phyloP scores from a whole-genome alignment of 306 rosid species.

The Cucumis hystrix region DNA sequence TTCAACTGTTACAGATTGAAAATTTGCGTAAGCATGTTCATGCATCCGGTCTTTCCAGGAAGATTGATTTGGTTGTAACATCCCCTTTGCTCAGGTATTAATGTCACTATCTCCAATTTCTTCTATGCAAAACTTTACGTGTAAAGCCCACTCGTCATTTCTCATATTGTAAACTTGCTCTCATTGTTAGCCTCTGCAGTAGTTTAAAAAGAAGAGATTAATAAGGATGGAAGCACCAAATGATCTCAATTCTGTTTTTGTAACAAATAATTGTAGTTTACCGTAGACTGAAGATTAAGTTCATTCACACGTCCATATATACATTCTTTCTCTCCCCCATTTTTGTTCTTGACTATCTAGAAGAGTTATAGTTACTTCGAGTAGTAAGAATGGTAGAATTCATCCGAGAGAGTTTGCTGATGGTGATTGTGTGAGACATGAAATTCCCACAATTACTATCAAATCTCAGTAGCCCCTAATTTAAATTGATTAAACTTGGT shows the following conservation, averaged over 20 bases:
- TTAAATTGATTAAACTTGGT: neutral
- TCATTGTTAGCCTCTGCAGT: neutral
- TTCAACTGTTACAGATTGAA: conserved; percentile 25
- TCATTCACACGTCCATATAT: neutral
- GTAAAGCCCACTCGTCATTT: neutral
- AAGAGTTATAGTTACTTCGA: neutral
- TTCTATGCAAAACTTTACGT: neutral
- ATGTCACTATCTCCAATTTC: neutral
- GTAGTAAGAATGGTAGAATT: neutral
- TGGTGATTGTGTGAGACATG: neutral
- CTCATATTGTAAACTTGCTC: neutral
- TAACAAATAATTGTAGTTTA: neutral
- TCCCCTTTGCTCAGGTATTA: conserved; percentile 38
- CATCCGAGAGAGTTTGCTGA: neutral
- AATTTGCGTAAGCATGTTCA: conserved; percentile 40
- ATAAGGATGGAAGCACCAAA: neutral
- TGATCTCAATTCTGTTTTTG: neutral
- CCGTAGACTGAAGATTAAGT: neutral
- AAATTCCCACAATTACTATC: neutral
- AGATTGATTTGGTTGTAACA: conserved; percentile 31
- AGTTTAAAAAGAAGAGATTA: neutral
- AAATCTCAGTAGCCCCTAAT: neutral
- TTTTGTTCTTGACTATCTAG: neutral
- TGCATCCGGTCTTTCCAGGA: conserved; percentile 26
- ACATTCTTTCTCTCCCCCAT: neutral